Base-by-base conservation (phyloP, 345 rosid genomes). In the Laguncularia racemosa region DNA sequence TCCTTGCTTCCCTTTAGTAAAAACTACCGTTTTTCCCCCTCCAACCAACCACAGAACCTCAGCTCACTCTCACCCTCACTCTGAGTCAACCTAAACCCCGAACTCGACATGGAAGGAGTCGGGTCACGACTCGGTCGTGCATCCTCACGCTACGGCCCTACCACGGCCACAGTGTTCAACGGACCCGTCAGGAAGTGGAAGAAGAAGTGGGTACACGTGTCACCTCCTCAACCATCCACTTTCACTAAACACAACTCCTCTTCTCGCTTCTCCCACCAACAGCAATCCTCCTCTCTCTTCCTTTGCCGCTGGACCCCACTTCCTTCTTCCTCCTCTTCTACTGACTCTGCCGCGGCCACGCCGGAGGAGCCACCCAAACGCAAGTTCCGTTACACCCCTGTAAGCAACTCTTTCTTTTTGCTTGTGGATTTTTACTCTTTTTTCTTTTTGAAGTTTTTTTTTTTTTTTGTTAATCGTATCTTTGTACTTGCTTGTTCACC, bases 171-270 rank as follows among this genome's bases (percentile, higher is more conserved):
- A 20, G 90, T 87, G 52, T 85, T 93, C 66, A 89, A 73, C 64
- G 96, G 99, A 12, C 96, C 91, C 13, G 99, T 93, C 16, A 79
- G 97, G 73, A 86, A 78, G 79, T 89, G 99, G 99, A 93, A 82
- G 89, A 86, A 83, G 84, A 87, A 79, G 77, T 93, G 99, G 99
- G 95, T 93, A 71, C 91, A 91, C 72, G 89, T 93, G 56, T 67
- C 87, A 3, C 68, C 79, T 3, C 60, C 76, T 12, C 44, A 55
- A 2, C 18, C 71, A 14, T 13, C 68, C 13, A 13, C 64, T 12
- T 67, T 81, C 17, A 45, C 79, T 50, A 58, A 76, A 44, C 73
- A 61, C 62, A 73, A 60, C 59, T 59, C 60, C 21, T 33, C 40
- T 33, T 33, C 40, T 33, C 40, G 40, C 7, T 0, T 33, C 40